Base-by-base conservation (phyloP, 768 basidiomycete species). In the Lactarius sanguifluus region DNA sequence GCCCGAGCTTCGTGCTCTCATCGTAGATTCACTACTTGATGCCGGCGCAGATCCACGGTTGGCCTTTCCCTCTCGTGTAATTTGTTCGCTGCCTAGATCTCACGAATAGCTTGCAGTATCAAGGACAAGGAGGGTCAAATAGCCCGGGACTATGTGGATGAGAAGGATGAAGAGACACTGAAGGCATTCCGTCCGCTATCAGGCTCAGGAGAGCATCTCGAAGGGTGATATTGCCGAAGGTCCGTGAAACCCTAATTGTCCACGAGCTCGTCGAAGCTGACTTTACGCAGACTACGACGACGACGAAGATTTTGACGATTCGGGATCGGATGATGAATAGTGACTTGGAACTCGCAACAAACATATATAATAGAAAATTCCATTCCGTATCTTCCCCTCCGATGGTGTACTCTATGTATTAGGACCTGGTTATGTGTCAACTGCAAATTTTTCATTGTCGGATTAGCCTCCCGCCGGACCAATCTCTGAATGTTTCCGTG, bases 11-110 rank as follows among this genome's bases (percentile, higher is more conserved):
- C 77, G 90, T 56, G 73, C 76, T 57, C 76, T 79, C 57, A 79
- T 91, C 9, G 83, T 89, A 52, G 80, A 83, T 71, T 86, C 82
- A 67, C 76, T 94, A 65, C 76, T 94, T 4, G 92, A 94, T 1
- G 92, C 92, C 0, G 92, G 92, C 4, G 90, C 91, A 1, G 85
- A 92, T 76, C 85, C 82, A 3, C 80, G 75, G 90, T 91, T 65
- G 67, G 85, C 75, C 12, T 28, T 18, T 28, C 23, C 40, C 34
- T 52, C 59, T 28, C 40, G 7, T 20, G 13, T 5, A 8, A 7
- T 25, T 32, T 41, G 34, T 8, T 8, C 16, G 10, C 28, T 25
- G 20, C 13, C 15, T 41, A 36, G 25, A 28, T 52, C 47, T 64
- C 56, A 57, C 56, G 16, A 50, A 4, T 25, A 38, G 13, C n/a